Evolutionary conservation across 192 early-diverging fungal species (phyloP).

Genomic region (Backusella morwellensis): DNA sequence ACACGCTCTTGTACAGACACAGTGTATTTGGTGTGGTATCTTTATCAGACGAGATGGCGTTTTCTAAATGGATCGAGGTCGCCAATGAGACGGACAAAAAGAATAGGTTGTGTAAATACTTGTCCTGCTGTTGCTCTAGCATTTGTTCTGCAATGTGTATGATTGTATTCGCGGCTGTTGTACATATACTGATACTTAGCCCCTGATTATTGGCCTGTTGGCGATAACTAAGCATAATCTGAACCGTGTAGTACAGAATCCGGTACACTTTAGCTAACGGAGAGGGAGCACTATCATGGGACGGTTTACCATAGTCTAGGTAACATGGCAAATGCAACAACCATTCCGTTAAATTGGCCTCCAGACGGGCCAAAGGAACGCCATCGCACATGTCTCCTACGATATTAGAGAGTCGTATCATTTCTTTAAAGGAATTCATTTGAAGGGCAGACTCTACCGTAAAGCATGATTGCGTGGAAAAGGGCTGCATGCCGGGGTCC

Average conservation of each 20-base stretch:
- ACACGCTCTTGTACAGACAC: not conserved
- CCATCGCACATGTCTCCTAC: constrained; percentile 21
- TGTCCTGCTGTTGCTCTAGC: constrained; percentile 6
- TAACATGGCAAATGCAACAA: constrained; percentile 27
- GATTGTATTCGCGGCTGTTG: constrained; percentile 30
- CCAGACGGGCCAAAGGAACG: not conserved
- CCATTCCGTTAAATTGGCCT: constrained; percentile 28
- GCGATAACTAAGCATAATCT: constrained; percentile 25
- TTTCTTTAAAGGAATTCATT: constrained; percentile 23
- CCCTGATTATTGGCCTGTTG: constrained; percentile 8
- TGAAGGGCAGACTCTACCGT: constrained; percentile 15
- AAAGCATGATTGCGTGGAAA: not conserved
- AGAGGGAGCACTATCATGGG: constrained; percentile 3
- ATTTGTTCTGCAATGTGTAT: constrained; percentile 40
- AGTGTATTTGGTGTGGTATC: not conserved
- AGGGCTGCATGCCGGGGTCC: not conserved
- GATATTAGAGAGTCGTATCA: constrained; percentile 28
- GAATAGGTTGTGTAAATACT: not conserved
- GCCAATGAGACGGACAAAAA: not conserved
- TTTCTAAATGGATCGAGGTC: constrained; percentile 5
- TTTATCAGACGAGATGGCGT: not conserved
- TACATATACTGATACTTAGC: constrained; percentile 5
- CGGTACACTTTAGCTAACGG: constrained; percentile 25
- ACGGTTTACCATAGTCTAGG: constrained; percentile 30
- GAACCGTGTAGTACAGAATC: constrained; percentile 36